phyloP scores from a whole-genome alignment of 2,329 filamentous ascomycete genomes.

The Dichotomopilus funicola region DNA sequence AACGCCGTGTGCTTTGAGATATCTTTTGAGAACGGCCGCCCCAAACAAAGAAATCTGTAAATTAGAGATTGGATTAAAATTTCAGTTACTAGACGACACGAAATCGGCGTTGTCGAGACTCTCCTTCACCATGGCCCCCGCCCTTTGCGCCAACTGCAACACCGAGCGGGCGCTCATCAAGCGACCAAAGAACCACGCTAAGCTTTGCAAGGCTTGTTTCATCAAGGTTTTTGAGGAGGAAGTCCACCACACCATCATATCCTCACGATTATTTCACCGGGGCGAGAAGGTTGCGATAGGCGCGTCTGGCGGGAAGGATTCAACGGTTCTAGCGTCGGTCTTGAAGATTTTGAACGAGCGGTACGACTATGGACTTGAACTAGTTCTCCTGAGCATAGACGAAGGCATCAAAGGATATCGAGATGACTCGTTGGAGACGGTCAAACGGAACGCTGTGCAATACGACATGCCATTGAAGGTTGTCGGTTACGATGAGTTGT shows the following conservation, averaged over 20 bases:
- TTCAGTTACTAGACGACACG: too few species aligned
- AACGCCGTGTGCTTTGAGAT: background rate
- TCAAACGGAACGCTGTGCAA: conserved; percentile 86
- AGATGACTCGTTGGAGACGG: conserved; percentile 92
- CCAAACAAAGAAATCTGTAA: background rate
- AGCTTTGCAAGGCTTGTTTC: conserved; percentile 88
- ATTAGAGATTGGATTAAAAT: too few species aligned
- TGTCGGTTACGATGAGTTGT: conserved; percentile 86
- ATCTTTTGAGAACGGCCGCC: background rate
- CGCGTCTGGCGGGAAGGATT: conserved; percentile 95
- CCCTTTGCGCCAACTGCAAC: conserved; percentile 69
- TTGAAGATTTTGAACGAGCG: conserved; percentile 91
- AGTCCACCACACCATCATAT: conserved; percentile 84
- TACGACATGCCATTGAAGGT: conserved; percentile 91
- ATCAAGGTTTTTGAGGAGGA: conserved; percentile 83
- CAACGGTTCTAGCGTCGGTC: conserved; percentile 89
- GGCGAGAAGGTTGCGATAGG: conserved; percentile 91
- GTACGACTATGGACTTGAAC: conserved; percentile 75
- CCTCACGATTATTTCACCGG: conserved; percentile 69
- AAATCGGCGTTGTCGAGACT: background rate
- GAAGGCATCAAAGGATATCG: conserved; percentile 97
- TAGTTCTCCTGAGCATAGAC: conserved; percentile 85
- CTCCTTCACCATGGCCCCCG: conserved; percentile 59
- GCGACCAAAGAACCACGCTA: conserved; percentile 88
- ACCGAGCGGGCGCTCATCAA: conserved; percentile 78